Base-by-base conservation (phyloP, 257 asterid genomes). In the Jacaranda copaia region DNA sequence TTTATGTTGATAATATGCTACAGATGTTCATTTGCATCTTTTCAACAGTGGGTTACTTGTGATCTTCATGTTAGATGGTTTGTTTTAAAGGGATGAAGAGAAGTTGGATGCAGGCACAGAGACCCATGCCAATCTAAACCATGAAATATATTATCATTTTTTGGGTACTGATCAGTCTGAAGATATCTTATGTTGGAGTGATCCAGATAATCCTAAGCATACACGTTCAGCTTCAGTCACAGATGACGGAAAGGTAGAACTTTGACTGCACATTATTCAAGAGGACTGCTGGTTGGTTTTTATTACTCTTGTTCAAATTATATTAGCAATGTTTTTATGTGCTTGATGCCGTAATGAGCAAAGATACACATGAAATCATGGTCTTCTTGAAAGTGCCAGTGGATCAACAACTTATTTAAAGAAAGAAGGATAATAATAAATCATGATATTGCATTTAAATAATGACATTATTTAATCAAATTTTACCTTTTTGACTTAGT, bases 151-250 rank as follows among this genome's bases (percentile, higher is more conserved):
- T 82, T 96, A 93, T 84, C 99, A 96, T 86, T 86, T 91, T 49
- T 77, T 96, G 86, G 98, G 98, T n/a, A 89, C 90, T 0, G 88
- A 91, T 81, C 99, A 96, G 81, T 90, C 95, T 60, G 95, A 96
- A 78, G 98, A 96, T 84, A 84, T 91, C 80, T 87, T 93, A 76
- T 88, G 95, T 79, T 96, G 97, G 97, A 91, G 85, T 61, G 97
- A 93, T 83, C 84, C 89, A 10, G 95, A 89, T 35, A 93, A 90
- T 79, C 97, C 99, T 52, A 90, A 86, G 55, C 91, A 96, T 77
- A 82, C 92, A 15, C 96, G 80, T 77, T 70, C 73, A 2, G 93
- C 93, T 69, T 84, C 88, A 18, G 93, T 96, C 45, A 93, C 99
- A 0, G 93, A 91, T 72, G 99, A 96, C 71, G 98, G 98, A 35